These are phyloP conservation scores for Westerdykella sp. DNA, from an alignment of 2,329 filamentous ascomycete species.

Conservation along the genomic window DNA sequence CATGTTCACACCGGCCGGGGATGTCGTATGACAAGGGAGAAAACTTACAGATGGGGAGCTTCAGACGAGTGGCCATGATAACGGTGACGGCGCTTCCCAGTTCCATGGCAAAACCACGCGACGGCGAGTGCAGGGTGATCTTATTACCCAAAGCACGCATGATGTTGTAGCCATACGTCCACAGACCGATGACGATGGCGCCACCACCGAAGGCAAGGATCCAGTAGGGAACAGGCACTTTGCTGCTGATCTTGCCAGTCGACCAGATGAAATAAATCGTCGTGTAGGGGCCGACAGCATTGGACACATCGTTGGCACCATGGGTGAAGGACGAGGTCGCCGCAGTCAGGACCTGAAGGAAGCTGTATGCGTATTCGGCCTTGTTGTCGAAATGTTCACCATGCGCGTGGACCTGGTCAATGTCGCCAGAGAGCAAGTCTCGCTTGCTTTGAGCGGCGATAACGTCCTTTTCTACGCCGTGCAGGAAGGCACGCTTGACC, in stretches of 20 bases:
- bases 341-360: slow-evolving; percentile 45
- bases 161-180: slow-evolving; percentile 60
- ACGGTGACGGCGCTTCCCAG: slow-evolving; percentile 53
- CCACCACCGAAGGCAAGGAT: slow-evolving; percentile 48
- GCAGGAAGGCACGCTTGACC: slow-evolving; percentile 44
- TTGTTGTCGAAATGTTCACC: slow-evolving; percentile 58
- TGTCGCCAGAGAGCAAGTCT: slow-evolving; percentile 47
- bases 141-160: slow-evolving; percentile 59
- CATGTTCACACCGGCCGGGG: not conserved
- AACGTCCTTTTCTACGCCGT: slow-evolving; percentile 48
- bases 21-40: not conserved
- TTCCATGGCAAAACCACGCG: slow-evolving; percentile 44
- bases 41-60: slow-evolving; percentile 37
- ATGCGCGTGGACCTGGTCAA: slow-evolving; percentile 52
- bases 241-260: slow-evolving; percentile 42
- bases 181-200: slow-evolving; percentile 52
- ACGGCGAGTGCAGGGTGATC: slow-evolving; percentile 57
- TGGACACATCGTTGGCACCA: slow-evolving; percentile 62
- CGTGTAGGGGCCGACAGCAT: slow-evolving; percentile 51
- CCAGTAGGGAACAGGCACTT: slow-evolving; percentile 54
- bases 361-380: slow-evolving; percentile 46
- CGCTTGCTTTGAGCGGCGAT: slow-evolving; percentile 38
- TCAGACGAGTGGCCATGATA: slow-evolving; percentile 57
- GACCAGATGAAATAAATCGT: slow-evolving; percentile 59
- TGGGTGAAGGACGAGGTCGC: slow-evolving; percentile 68